Evolutionary conservation across 192 early-diverging fungal genomes (phyloP).

Genomic region (Umbelopsis sp.): DNA sequence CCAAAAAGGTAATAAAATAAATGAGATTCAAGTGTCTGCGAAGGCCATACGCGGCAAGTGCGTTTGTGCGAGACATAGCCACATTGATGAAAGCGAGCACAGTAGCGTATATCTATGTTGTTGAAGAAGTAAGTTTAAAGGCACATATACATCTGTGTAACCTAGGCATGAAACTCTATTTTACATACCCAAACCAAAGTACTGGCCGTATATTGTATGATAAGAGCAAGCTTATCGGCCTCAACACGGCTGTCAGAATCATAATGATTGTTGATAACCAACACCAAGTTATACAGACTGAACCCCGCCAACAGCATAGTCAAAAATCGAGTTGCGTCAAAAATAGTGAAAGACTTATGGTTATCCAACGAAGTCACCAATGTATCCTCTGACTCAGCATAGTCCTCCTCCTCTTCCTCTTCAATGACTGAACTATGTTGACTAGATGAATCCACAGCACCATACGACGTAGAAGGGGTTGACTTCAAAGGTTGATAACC

Average conservation of each 20-base stretch:
- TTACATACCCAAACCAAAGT: slow-evolving; percentile 29
- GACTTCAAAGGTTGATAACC: slow-evolving; percentile 10
- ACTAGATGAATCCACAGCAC: slow-evolving; percentile 11
- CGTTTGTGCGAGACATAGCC: slow-evolving; percentile 1
- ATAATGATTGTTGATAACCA: slow-evolving; percentile 18
- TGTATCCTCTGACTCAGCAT: slow-evolving; percentile 23
- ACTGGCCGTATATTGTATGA: slow-evolving; percentile 10
- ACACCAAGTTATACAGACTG: slow-evolving; percentile 13
- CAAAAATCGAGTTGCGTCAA: slow-evolving; percentile 24
- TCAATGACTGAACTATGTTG: background rate
- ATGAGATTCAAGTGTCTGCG: slow-evolving; percentile 35
- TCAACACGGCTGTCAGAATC: slow-evolving; percentile 19
- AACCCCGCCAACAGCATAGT: slow-evolving; percentile 4
- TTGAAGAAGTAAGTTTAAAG: background rate
- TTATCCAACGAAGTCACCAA: slow-evolving; percentile 7
- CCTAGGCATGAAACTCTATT: background rate
- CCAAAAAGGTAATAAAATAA: slow-evolving; percentile 26
- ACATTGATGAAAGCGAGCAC: slow-evolving; percentile 4
- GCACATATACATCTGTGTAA: background rate
- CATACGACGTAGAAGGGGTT: background rate
- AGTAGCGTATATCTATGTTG: slow-evolving; percentile 12
- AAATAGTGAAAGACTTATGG: slow-evolving; percentile 19
- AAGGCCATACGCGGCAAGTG: slow-evolving; percentile 16
- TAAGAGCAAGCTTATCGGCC: background rate
- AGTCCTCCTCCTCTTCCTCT: slow-evolving; percentile 15